Evolutionary conservation across 2,329 filamentous ascomycete species (phyloP), one percentile per base, ranked within the genome.

Genomic region (Colletotrichum theobromicola): DNA sequence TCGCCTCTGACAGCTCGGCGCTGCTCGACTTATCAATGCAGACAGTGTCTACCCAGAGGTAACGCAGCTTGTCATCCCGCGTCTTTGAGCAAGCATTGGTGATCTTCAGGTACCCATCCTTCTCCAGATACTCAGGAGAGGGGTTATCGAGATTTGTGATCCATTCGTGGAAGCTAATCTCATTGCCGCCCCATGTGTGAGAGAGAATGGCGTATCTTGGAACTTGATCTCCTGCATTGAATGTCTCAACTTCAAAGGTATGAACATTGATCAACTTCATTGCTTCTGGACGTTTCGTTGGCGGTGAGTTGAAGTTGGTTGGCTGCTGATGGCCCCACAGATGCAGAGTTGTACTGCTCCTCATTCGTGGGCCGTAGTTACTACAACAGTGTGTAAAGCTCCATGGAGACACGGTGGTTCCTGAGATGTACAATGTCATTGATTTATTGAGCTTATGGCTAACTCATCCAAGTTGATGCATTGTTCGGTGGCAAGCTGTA

Each of bases 181-280:
- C 82, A 2, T 80, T 78, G 1, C 78, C 67, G 18, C 76, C 69
- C 83, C 83, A 85, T 0, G 81, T 83, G 61, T 84, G 83, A 10
- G 83, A 84, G 2, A 85, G 78, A 37, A 84, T 84, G 10, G 80
- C 82, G 64, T 84, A 85, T 2, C 30, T 62, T 28, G 68, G 72
- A 15, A 64, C 42, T 26, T 62, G 7, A 2, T 70, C 26, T 10
- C 76, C 76, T 26, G 76, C 75, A 7, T 75, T 70, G 57, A 82
- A 81, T 35, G 64, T 67, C 46, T 79, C 74, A n/a, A 82, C 76
- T 3, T 72, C 55, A 15, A 75, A 62, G 4, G 74, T 79, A 16
- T 65, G n/a, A 3, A 74, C 74, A 63, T 82, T 79, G 8, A 82
- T 77, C 16, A 82, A 76, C n/a, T 81, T 76, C 81, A 82, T 82